A percentile compares a stretch with the other conserved stretches of the same genome.
These are phyloP conservation scores for Scheffersomyces segobiensis DNA, from an alignment of 1,139 yeast genomes.

Conservation along the genomic window DNA sequence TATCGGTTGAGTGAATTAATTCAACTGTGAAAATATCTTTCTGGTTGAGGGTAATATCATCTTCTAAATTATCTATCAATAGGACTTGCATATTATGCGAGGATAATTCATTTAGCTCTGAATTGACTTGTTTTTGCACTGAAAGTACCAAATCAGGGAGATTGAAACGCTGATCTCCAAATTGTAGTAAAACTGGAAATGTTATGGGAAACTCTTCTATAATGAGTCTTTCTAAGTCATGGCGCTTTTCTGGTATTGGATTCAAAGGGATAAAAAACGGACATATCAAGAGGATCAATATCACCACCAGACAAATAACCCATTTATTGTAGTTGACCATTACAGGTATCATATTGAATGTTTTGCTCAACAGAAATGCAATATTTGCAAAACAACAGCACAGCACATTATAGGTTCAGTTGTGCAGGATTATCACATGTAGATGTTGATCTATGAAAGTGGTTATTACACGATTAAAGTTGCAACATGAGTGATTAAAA, in stretches of 20 bases:
- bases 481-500: too few species aligned
- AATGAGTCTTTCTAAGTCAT: conserved; percentile 10
- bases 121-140: conserved; percentile 39
- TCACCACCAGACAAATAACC: not conserved
- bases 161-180: conserved; percentile 38
- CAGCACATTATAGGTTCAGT: too few species aligned
- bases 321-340: not conserved
- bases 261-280: not conserved
- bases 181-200: conserved; percentile 31
- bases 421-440: too few species aligned
- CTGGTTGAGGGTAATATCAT: not conserved
- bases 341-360: not conserved
- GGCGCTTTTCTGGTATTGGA: not conserved
- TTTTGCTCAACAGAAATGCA: not conserved
- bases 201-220: conserved; percentile 12
- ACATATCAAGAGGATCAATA: not conserved
- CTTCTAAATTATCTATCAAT: conserved; percentile 18
- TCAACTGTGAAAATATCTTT: conserved; percentile 25
- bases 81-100: conserved; percentile 13
- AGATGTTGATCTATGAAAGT: too few species aligned
- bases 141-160: conserved; percentile 52
- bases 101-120: conserved; percentile 14
- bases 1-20: conserved; percentile 27
- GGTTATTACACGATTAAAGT: too few species aligned
- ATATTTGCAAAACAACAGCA: not conserved